phyloP scores from a whole-genome alignment of 2,329 filamentous ascomycete genomes.

The Lecanicillium sp. region DNA sequence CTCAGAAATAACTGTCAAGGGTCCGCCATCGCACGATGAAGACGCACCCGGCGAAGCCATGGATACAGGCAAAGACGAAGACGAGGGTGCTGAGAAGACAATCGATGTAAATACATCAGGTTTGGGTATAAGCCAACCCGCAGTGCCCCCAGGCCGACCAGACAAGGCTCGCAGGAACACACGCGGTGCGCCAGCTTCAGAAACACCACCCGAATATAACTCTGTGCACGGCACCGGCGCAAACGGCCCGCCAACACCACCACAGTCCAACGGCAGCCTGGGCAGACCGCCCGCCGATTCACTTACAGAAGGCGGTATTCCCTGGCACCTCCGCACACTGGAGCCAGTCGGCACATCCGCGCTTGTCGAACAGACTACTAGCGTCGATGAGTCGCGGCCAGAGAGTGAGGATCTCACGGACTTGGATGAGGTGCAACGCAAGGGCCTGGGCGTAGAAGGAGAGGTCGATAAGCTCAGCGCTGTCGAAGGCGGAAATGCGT shows the following conservation, averaged over 20 bases:
- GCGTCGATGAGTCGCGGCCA: constrained; percentile 54
- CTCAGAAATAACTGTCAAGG: constrained; percentile 38
- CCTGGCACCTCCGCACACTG: constrained; percentile 82
- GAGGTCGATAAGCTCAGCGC: no score
- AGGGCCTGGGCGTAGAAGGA: constrained; percentile 56
- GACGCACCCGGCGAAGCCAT: constrained; percentile 23
- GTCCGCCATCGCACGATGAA: constrained; percentile 19
- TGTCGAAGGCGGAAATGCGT: no score
- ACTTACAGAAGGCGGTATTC: constrained; percentile 66
- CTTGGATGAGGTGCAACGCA: constrained; percentile 82
- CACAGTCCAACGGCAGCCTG: constrained; percentile 54
- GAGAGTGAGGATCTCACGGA: constrained; percentile 87
- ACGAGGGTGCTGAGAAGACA: constrained; percentile 29
- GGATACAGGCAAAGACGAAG: constrained; percentile 26
- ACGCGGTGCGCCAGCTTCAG: constrained; percentile 24
- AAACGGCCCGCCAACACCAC: constrained; percentile 52
- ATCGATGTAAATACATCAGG: constrained; percentile 39
- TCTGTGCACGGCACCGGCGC: constrained; percentile 4
- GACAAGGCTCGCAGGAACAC: constrained; percentile 15
- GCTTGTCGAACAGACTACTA: constrained; percentile 60
- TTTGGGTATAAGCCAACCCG: constrained; percentile 18
- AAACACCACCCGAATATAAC: constrained; percentile 40
- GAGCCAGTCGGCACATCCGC: constrained; percentile 73
- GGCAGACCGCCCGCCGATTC: constrained; percentile 40
- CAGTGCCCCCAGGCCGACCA: constrained; percentile 8